Evolutionary conservation across 352 stramenopile genomes (phyloP), one percentile per base, ranked within the genome.

Genomic region (Phytophthora colocasiae): DNA sequence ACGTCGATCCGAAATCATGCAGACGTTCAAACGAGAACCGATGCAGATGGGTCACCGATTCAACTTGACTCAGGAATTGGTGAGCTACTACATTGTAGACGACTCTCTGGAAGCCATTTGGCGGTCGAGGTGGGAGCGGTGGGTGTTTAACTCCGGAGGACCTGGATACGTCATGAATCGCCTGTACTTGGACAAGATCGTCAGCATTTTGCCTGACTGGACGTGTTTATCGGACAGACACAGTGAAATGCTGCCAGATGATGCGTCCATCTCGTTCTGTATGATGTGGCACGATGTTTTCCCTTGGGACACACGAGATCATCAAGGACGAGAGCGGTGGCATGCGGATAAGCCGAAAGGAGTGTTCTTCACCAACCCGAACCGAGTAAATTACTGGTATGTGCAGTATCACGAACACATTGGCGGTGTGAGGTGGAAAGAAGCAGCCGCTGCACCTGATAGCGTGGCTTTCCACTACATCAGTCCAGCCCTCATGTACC

Each of bases 41-140:
- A 91, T 94, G 81, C 82, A 92, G 47, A 83, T 95, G 77, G 86
- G 87, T 12, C 84, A 95, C 38, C 64, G 87, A 26, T 93, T 95
- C 64, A 91, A 91, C 66, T 63, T 95, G 14, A 91, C 84, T 8
- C 71, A 85, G 54, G 63, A 86, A 8, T 62, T 90, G 19, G 80
- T 91, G 50, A 83, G 85, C 53, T 93, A 95, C 51, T 95, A 92
- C 67, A 83, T 95, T 29, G 80, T 90, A 27, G 76, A 95, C 71
- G 61, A 83, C 48, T 48, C 57, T 40, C 56, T 95, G 7, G 77
- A 91, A 36, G 43, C 58, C n/a, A 77, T 77, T 47, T 95, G 79
- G 76, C 63, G 71, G 15, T 57, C 65, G 11, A 73, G 69, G n/a
- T 95, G 77, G 71, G 68, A 90, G 8, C 69, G 87, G 11, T 92